Base-by-base conservation (phyloP, 1,284 basidiomycete species). In the Lignosus rhinocerotis region DNA sequence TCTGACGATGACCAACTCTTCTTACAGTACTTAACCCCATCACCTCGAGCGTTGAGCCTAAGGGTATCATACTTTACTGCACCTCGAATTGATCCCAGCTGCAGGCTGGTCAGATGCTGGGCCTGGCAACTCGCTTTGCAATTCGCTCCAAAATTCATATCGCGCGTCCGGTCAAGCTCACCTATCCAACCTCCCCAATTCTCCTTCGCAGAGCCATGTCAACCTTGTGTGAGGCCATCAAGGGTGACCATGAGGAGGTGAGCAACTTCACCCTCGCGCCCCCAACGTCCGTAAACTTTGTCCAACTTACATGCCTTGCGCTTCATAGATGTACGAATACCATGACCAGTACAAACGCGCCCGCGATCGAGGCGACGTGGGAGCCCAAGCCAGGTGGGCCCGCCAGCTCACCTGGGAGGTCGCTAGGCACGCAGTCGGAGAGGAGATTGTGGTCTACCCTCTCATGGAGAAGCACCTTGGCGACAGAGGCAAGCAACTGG, bases 401-500 rank as follows among this genome's bases (percentile, higher is more conserved):
- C 76, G 77, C 46, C 83, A 85, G 65, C 73, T 86, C 2, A 78
- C 73, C 1, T 86, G 83, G 84, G 83, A 85, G 70, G 73, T 86
- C 42, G 84, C 82, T 0, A 76, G 84, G 0, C 85, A 87, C 63
- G 81, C 86, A 5, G 80, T 85, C 2, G 85, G 82, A 6, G 86
- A 88, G 67, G 86, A 88, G 69, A 80, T 87, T 48, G 78, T 88
- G 19, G 81, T 87, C 1, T 87, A 88, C 64, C 86, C 86, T 6
- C 75, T 87, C 51, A 82, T 88, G 78, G 85, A 88, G 70, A 75
- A 82, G 63, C 74, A 83, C 59, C 76, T 88, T 51, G 85, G 85
- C 3, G 70, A 73, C 2, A 70, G 81, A 62, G 86, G 85, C 0
- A 71, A 72, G 55, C 63, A 79, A 53, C 78, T 87, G 32, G 80